These are phyloP conservation scores for Phytopythium kandeliae DNA, from an alignment of 352 stramenopile species.

Conservation along the genomic window DNA sequence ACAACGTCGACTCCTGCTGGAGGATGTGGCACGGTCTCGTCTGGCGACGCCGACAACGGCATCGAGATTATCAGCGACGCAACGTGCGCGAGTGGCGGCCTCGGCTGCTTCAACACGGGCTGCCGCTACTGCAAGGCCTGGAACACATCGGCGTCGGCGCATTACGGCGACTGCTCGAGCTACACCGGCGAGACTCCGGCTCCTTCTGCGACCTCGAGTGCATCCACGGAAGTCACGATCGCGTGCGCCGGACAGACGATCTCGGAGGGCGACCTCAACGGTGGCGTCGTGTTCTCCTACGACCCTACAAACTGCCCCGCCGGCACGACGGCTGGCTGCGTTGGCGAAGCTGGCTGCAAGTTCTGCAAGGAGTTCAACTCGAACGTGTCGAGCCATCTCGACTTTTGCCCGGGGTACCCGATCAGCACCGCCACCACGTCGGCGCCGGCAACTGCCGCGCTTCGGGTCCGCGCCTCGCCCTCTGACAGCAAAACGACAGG, in stretches of 20 bases:
- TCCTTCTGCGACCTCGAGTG: neutral
- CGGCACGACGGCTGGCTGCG: constrained; percentile 17
- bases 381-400: constrained; percentile 16
- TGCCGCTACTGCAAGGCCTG: constrained; percentile 28
- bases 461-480: neutral
- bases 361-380: constrained; percentile 31
- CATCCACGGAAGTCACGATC: no score
- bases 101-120: constrained; percentile 22
- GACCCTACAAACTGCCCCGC: constrained; percentile 19
- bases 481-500: neutral
- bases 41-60: constrained; percentile 8
- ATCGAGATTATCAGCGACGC: constrained; percentile 23
- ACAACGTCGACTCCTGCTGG: neutral
- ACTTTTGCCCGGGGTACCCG: constrained; percentile 16
- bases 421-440: neutral
- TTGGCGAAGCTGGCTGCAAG: constrained; percentile 14
- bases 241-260: constrained; percentile 6
- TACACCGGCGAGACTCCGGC: constrained; percentile 3
- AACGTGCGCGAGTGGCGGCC: constrained; percentile 17
- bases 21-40: neutral
- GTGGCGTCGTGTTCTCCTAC: constrained; percentile 22
- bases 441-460: neutral
- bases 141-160: constrained; percentile 16
- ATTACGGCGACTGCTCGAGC: constrained; percentile 17
- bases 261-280: constrained; percentile 20